Evolutionary conservation across 164 flowering plant genomes (phyloP).

Genomic region (Magnolia sinica): DNA sequence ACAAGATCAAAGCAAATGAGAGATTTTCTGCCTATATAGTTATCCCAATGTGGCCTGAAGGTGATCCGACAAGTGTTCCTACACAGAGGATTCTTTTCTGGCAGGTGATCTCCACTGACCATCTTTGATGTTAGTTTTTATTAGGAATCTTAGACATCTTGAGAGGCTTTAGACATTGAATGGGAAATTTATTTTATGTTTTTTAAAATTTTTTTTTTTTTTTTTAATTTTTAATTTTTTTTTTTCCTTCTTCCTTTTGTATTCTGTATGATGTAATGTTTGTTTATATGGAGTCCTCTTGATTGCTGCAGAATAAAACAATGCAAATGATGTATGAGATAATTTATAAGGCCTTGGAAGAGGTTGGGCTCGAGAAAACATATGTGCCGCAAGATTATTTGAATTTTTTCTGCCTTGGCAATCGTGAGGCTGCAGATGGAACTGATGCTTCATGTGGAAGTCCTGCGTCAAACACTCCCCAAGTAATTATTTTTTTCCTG

Average conservation of each 20-base stretch:
- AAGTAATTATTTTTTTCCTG: slow-evolving; percentile 31
- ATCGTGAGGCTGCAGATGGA: slow-evolving; percentile 64
- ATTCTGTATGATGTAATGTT: background rate
- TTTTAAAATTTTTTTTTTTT: background rate
- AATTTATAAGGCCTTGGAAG: slow-evolving; percentile 78
- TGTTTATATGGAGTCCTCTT: slow-evolving; percentile 2
- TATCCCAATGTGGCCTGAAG: slow-evolving; percentile 99
- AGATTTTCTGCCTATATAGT: slow-evolving; percentile 90
- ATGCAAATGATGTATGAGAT: slow-evolving; percentile 99
- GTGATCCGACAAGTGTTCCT: slow-evolving; percentile 81
- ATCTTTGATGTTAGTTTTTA: background rate
- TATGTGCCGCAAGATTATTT: slow-evolving; percentile 76
- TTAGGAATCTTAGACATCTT: too few relatives aligned
- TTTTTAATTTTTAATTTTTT: background rate
- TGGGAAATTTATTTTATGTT: too few relatives aligned
- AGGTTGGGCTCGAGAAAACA: slow-evolving; percentile 81
- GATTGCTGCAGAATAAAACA: slow-evolving; percentile 69
- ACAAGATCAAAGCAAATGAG: slow-evolving; percentile 79
- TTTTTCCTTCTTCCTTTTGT: background rate
- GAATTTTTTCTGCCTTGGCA: slow-evolving; percentile 94
- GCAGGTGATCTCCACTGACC: slow-evolving; percentile 51
- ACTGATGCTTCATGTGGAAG: slow-evolving; percentile 25
- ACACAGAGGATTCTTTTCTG: slow-evolving; percentile 92
- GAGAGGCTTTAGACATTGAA: too few relatives aligned
- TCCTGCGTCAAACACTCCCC: slow-evolving; percentile 67